phyloP scores from a whole-genome alignment of 2,329 filamentous ascomycete genomes.

The Uncinocarpus reesii region DNA sequence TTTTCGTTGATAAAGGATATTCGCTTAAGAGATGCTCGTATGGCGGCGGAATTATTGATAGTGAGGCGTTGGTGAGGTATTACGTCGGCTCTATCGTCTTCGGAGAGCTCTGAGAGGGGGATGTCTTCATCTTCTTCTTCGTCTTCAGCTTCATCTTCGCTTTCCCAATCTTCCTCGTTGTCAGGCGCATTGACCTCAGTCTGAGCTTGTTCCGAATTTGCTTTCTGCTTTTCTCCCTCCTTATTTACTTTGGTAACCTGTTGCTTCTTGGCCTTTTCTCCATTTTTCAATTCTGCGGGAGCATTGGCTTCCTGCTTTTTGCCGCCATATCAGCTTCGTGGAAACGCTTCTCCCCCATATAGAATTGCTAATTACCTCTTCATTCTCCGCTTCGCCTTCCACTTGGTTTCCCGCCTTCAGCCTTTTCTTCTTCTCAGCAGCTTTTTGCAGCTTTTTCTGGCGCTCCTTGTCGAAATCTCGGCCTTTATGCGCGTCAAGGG shows the following conservation, averaged over 20 bases:
- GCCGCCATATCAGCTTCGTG: not conserved
- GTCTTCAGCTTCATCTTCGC: conserved; percentile 42
- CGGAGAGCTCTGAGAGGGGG: conserved; percentile 72
- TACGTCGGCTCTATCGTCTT: conserved; percentile 74
- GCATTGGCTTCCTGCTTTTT: conserved; percentile 9
- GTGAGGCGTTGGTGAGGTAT: conserved; percentile 85
- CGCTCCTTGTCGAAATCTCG: conserved; percentile 66
- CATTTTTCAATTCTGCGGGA: conserved; percentile 16
- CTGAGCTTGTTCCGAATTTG: not conserved
- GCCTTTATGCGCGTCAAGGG: conserved; percentile 49
- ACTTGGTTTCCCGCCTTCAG: conserved; percentile 21
- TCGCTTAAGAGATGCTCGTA: conserved; percentile 67
- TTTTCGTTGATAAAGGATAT: conserved; percentile 45
- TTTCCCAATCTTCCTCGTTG: conserved; percentile 32
- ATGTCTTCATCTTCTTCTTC: conserved; percentile 78
- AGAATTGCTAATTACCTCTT: conserved; percentile 15
- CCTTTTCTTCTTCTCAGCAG: conserved; percentile 38
- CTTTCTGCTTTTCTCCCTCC: conserved; percentile 17
- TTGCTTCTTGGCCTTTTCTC: conserved; percentile 31
- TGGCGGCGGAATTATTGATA: conserved; percentile 91
- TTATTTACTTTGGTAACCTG: conserved; percentile 8
- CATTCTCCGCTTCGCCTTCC: conserved; percentile 15
- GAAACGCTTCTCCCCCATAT: conserved; percentile 4
- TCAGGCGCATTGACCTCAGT: conserved; percentile 18
- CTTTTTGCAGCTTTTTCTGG: conserved; percentile 55